Evolutionary conservation across 1,139 yeast genomes (phyloP).

Genomic region (Geotrichum phurueaensis): DNA sequence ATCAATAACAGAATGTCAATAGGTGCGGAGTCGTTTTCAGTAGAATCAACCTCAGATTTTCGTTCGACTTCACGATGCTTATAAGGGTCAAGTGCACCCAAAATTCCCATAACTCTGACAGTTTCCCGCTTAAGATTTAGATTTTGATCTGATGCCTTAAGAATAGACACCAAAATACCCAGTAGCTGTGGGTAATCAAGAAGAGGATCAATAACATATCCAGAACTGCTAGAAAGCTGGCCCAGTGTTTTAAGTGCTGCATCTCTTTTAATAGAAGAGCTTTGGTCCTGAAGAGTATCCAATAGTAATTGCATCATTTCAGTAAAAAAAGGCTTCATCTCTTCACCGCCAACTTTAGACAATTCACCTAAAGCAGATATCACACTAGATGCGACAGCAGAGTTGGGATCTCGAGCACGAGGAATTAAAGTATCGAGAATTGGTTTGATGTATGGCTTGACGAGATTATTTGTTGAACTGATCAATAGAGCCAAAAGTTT

Average conservation of each 20-base stretch:
- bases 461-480: slow-evolving; percentile 68
- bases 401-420: slow-evolving; percentile 58
- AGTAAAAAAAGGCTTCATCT: slow-evolving; percentile 63
- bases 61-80: slow-evolving; percentile 89
- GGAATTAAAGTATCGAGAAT: slow-evolving; percentile 78
- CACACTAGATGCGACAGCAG: slow-evolving; percentile 82
- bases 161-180: slow-evolving; percentile 71
- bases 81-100: slow-evolving; percentile 96
- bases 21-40: slow-evolving; percentile 81
- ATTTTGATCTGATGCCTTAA: slow-evolving; percentile 68
- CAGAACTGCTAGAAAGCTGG: slow-evolving; percentile 82
- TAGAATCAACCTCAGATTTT: slow-evolving; percentile 49
- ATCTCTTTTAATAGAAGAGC: slow-evolving; percentile 77
- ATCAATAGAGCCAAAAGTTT: slow-evolving; percentile 67
- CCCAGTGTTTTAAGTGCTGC: slow-evolving; percentile 87
- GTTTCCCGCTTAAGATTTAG: slow-evolving; percentile 75
- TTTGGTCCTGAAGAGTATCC: slow-evolving; percentile 86
- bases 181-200: slow-evolving; percentile 85
- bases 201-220: slow-evolving; percentile 91
- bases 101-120: slow-evolving; percentile 78
- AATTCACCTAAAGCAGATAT: slow-evolving; percentile 86
- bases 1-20: slow-evolving; percentile 83
- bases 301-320: slow-evolving; percentile 81
- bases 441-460: slow-evolving; percentile 86
- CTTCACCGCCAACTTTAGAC: slow-evolving; percentile 84